A percentile compares a stretch with the other conserved stretches of the same genome.
Evolutionary conservation across 441 rosid species (phyloP).

Genomic region (Jatropha multifida): DNA sequence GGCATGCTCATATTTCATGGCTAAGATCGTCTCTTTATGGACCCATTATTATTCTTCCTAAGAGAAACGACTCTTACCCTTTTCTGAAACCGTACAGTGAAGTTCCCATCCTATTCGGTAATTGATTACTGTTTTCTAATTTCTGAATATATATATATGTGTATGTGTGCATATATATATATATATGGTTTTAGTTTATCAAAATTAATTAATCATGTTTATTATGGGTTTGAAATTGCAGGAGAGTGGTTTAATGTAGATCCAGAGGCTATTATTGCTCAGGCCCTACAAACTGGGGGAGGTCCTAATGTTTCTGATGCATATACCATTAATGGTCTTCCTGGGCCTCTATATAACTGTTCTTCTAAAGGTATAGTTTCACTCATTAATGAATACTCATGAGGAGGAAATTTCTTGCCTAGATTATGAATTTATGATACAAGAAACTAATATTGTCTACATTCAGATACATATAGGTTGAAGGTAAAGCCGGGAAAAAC

Average conservation of each 20-base stretch:
- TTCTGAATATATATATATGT: neutral
- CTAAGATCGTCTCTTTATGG: slow-evolving; percentile 65
- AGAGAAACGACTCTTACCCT: slow-evolving; percentile 50
- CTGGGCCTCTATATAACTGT: slow-evolving; percentile 80
- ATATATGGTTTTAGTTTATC: neutral
- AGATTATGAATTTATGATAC: too few species aligned
- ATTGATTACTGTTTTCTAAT: neutral
- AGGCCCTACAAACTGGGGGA: slow-evolving; percentile 65
- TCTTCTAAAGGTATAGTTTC: slow-evolving; percentile 47
- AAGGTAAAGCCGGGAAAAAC: slow-evolving; percentile 58
- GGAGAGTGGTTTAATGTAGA: slow-evolving; percentile 86
- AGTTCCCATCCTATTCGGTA: slow-evolving; percentile 67
- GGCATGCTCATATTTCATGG: slow-evolving; percentile 80
- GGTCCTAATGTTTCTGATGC: slow-evolving; percentile 84
- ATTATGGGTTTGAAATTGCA: slow-evolving; percentile 23
- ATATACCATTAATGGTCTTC: slow-evolving; percentile 73
- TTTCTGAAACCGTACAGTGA: slow-evolving; percentile 59
- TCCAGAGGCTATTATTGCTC: slow-evolving; percentile 57
- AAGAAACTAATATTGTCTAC: neutral
- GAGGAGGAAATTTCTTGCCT: too few species aligned
- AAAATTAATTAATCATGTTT: neutral
- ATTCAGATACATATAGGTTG: slow-evolving; percentile 49
- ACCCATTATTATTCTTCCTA: slow-evolving; percentile 60
- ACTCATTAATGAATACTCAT: too few species aligned
- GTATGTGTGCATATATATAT: neutral